Evolutionary conservation across 768 basidiomycete species (phyloP), one percentile per base, ranked within the genome.

Genomic region (Rhizopogon vinicolor): DNA sequence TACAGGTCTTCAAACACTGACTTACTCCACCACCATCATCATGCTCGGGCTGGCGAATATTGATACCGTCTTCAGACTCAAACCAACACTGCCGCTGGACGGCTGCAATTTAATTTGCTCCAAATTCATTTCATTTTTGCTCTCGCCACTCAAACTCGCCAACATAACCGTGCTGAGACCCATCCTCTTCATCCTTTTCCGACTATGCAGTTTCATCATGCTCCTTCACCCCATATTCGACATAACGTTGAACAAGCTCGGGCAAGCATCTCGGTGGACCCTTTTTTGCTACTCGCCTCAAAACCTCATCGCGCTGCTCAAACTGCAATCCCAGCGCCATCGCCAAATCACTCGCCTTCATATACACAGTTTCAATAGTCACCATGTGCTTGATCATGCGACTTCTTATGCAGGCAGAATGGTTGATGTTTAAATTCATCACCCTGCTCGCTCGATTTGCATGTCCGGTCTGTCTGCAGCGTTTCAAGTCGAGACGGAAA

Each of bases 291-390:
- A 49, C 7, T 37, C 48, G 2, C 35, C 48, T 9, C 33, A 49
- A 37, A 9, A 49, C 16, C 8, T 49, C 35, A 37, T 37, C 14
- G 48, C 35, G 8, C 35, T 49, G 14, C 60, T 60, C 59, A 50
- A 51, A 22, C 48, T 60, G 22, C 41, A 52, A 60, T 22, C 59
- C 60, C 7, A 54, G 59, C 41, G 60, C 19, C 8, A 37, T 22
- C 37, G 22, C 35, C 22, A 49, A 49, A 49, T 49, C 14, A 3
- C 22, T 49, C 19, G 35, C 35, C 22, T 49, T 37, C 16, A 37
- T 49, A 37, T 49, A 37, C 5, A 5, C 48, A 14, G 5, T 9
- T 16, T 49, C 48, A 10, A 7, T 49, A 16, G 13, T 49, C 5
- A 37, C 37, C 16, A 22, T 16, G 8, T 14, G 33, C 1, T 19